Evolutionary conservation across 345 rosid species (phyloP).

Genomic region (Lagerstroemia speciosa): DNA sequence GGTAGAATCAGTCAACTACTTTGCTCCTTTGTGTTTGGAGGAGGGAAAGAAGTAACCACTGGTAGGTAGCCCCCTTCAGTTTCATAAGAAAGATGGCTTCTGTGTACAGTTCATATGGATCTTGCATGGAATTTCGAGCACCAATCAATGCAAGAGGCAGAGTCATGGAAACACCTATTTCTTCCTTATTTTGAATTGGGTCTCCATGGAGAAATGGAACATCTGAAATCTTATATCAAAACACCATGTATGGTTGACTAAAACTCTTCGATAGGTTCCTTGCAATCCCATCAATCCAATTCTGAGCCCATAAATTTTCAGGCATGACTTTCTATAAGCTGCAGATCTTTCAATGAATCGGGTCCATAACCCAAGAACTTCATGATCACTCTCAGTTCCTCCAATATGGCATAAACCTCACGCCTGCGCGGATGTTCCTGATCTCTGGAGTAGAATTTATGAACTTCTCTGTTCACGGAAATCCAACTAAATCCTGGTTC

Average conservation of each 20-base stretch:
- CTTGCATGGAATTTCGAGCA: neutral
- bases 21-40: neutral
- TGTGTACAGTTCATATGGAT: neutral
- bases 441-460: slow-evolving; percentile 32
- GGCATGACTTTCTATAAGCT: neutral
- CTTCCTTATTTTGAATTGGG: too few relatives aligned
- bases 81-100: neutral
- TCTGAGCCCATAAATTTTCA: neutral
- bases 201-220: too few relatives aligned
- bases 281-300: neutral
- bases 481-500: slow-evolving; percentile 63
- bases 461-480: slow-evolving; percentile 20
- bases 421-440: slow-evolving; percentile 25
- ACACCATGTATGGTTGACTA: too few relatives aligned
- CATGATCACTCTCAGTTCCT: slow-evolving; percentile 19
- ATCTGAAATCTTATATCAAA: too few relatives aligned
- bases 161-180: too few relatives aligned
- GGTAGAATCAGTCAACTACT: neutral
- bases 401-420: slow-evolving; percentile 25
- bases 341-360: neutral
- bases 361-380: slow-evolving; percentile 11
- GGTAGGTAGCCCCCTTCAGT: neutral
- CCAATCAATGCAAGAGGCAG: neutral
- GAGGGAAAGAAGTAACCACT: neutral
- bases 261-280: neutral